These are phyloP conservation scores for Jaltomata sinuosa DNA, from an alignment of 257 asterid species.

Conservation along the genomic window DNA sequence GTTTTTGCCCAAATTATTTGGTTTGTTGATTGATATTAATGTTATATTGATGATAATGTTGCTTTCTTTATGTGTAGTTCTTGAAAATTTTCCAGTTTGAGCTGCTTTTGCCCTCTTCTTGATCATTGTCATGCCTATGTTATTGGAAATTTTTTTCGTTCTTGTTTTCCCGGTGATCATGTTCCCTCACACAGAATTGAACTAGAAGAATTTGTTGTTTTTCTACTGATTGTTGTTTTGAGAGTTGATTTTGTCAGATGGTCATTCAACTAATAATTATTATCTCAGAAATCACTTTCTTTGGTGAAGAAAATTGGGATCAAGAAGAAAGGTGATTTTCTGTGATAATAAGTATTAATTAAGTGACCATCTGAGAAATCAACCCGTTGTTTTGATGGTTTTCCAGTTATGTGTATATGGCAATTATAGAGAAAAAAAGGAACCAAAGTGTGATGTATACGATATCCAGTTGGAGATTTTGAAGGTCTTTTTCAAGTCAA, in stretches of 20 bases:
- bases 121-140: not conserved
- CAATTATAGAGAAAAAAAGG: not conserved
- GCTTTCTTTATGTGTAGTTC: not conserved
- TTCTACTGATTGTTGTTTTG: not conserved
- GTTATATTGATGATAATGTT: not conserved
- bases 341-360: too few species aligned
- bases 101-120: not conserved
- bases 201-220: not conserved
- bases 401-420: not conserved
- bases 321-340: too few species aligned
- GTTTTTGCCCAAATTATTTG: not conserved
- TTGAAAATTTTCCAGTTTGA: not conserved
- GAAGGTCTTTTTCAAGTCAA: not conserved
- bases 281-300: too few species aligned
- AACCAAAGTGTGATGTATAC: not conserved
- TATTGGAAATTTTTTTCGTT: not conserved
- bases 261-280: too few species aligned
- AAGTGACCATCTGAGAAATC: too few species aligned
- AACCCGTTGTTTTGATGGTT: not conserved
- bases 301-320: too few species aligned
- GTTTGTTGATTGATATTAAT: not conserved
- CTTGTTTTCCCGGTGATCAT: not conserved
- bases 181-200: not conserved
- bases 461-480: not conserved
- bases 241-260: too few species aligned